phyloP scores from a whole-genome alignment of 805 yeast species.

The Cyberlindnera misumaiensis region DNA sequence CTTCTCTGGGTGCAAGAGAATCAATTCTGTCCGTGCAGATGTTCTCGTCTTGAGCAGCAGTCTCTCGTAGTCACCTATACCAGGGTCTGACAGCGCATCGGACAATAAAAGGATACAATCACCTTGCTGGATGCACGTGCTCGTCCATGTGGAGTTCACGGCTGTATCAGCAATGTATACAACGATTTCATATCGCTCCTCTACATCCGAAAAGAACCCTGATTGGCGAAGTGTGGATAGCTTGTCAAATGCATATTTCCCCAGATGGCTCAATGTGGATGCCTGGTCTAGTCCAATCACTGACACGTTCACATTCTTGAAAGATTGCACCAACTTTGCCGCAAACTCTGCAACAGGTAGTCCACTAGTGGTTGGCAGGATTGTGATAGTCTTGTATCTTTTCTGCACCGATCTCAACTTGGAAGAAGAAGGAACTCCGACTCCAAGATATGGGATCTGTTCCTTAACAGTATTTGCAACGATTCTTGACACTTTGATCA shows the following conservation, averaged over 20 bases:
- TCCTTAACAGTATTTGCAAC: conserved; percentile 58
- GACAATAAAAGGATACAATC: conserved; percentile 89
- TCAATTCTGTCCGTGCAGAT: conserved; percentile 81
- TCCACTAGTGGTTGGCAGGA: conserved; percentile 72
- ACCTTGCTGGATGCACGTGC: conserved; percentile 89
- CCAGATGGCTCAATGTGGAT: conserved; percentile 69
- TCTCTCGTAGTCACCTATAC: conserved; percentile 81
- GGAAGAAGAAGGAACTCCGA: conserved; percentile 27
- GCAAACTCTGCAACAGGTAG: conserved; percentile 89
- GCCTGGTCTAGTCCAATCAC: conserved; percentile 83
- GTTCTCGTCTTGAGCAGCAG: conserved; percentile 68
- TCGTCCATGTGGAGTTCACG: conserved; percentile 81
- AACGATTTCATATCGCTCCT: conserved; percentile 82
- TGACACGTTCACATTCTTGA: conserved; percentile 61
- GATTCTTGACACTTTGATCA: conserved; percentile 81
- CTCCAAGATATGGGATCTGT: conserved; percentile 5
- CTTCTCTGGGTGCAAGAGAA: conserved; percentile 77
- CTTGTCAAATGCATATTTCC: conserved; percentile 89
- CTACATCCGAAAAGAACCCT: conserved; percentile 86
- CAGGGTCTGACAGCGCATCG: conserved; percentile 67
- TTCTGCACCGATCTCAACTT: conserved; percentile 25
- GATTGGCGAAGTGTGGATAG: conserved; percentile 78
- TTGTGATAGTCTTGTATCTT: conserved; percentile 75
- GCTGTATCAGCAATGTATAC: conserved; percentile 85
- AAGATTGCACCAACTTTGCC: conserved; percentile 58